Evolutionary conservation across 306 rosid species (phyloP), one percentile per base, ranked within the genome.

Genomic region (Senna tora): DNA sequence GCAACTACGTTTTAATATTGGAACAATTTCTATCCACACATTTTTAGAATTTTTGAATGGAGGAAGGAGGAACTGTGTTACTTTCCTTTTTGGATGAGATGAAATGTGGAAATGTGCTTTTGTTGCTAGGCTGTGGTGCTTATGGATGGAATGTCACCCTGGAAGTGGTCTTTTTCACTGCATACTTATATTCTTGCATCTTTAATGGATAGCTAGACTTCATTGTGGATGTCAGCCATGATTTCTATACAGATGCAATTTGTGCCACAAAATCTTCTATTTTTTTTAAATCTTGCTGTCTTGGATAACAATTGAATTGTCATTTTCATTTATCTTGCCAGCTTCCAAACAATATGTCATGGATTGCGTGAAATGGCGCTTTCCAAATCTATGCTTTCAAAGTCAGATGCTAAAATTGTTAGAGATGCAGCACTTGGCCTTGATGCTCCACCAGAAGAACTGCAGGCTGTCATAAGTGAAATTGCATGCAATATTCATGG

Each of bases 271-370:
- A 45, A 42, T 57, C 62, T 57, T 62, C 47, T 46, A n/a, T n/a
- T n/a, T n/a, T n/a, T n/a, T n/a, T n/a, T n/a, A n/a, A n/a, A n/a
- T n/a, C n/a, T n/a, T n/a, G n/a, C n/a, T 77, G 65, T 51, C 54
- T 41, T 67, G 55, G 77, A 45, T 67, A 64, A 43, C 72, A 16
- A 56, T 78, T 73, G 80, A 54, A 83, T 77, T 51, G 51, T 70
- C 50, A 50, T 55, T 53, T 75, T 46, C 43, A 19, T 80, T 53
- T 50, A 65, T 77, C 16, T 61, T 81, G 69, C 81, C 88, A 94
- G 99, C 81, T 84, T 94, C 84, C 92, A 88, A 84, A 75, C 81
- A 62, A 86, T 91, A 83, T 75, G 92, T 50, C 78, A 88, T 59
- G 89, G 82, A 76, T 75, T 94, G 79, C 88, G 96, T 42, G 81